Base-by-base conservation (phyloP, 768 basidiomycete genomes). In the Rhizopogon rudus region DNA sequence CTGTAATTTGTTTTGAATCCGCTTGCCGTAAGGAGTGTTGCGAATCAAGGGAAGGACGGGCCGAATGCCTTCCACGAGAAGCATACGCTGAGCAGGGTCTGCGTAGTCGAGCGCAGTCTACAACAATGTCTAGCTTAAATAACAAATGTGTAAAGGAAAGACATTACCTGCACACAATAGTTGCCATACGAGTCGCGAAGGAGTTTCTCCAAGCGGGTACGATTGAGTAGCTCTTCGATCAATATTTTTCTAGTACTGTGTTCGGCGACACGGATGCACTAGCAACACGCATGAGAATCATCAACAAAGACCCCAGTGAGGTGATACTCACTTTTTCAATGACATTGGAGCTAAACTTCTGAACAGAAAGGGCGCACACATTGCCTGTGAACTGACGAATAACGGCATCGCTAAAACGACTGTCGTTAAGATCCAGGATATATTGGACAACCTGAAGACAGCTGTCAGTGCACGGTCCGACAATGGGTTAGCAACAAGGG, bases 311-410 rank as follows among this genome's bases (percentile, higher is more conserved):
- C 35, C 25, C 25, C 0, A 4, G 25, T 25, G 10, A 54, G 44
- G 42, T 44, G 51, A 29, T 1, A 57, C 72, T 9, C 40, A 88
- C 90, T 81, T 97, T 97, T 75, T 97, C 95, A 59, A 97, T 95
- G 57, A 99, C 97, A 70, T 99, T 99, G 58, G 96, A 98, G 59
- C 93, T 96, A 75, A 99, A 99, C 75, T 99, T 99, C 71, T 99
- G 97, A 14, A 98, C 96, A 5, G 95, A 98, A 52, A 99, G 76
- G 5, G 93, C 93, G 70, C 95, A 98, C 57, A 98, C 92, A 66
- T 99, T 98, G 63, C 97, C 97, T 52, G 91, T 77, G 73, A 98
- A 99, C 67, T 98, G 97, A 60, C 96, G 87, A 63, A 98, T 98
- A 62, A 99, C 91, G 48, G 80, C 96, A 73, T 98, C 96, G 61